phyloP scores from a whole-genome alignment of 305 asterid species.

The Plantago lanceolata region DNA sequence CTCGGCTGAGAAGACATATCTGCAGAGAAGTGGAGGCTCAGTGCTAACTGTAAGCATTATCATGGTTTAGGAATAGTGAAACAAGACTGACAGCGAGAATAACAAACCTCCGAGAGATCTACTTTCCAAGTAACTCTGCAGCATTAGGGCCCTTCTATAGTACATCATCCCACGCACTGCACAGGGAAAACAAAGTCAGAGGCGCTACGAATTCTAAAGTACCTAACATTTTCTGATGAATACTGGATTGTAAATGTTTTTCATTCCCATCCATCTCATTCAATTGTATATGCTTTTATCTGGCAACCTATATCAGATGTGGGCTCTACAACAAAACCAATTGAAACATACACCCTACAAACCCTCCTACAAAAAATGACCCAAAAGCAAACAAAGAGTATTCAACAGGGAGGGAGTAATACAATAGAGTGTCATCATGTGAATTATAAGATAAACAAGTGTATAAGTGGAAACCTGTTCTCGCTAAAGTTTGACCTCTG shows the following conservation, averaged over 20 bases:
- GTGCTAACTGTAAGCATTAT: slow-evolving; percentile 22
- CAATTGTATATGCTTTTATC: too few relatives aligned
- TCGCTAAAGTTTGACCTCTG: slow-evolving; percentile 94
- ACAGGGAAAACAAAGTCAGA: slow-evolving; percentile 21
- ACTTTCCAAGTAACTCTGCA: slow-evolving; percentile 84
- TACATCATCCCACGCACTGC: slow-evolving; percentile 99
- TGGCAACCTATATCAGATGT: neutral
- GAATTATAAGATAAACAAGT: neutral
- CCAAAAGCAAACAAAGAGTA: neutral
- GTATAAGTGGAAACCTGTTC: slow-evolving; percentile 60
- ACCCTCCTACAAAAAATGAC: too few relatives aligned
- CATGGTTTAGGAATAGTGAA: slow-evolving; percentile 14
- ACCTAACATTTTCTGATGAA: slow-evolving; percentile 5
- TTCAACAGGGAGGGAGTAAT: neutral
- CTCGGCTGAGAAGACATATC: slow-evolving; percentile 46
- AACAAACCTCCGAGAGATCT: slow-evolving; percentile 73
- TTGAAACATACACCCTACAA: neutral
- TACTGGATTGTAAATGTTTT: too few relatives aligned
- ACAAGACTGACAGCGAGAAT: slow-evolving; percentile 14
- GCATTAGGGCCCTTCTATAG: slow-evolving; percentile 95
- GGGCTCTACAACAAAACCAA: neutral
- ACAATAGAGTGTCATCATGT: neutral
- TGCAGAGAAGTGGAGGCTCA: slow-evolving; percentile 38
- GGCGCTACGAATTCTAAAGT: neutral
- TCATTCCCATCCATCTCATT: neutral